A percentile compares a stretch with the other conserved stretches of the same genome.
These are phyloP conservation scores for Tulasnella sp. DNA, from an alignment of 768 basidiomycete species.

Conservation along the genomic window DNA sequence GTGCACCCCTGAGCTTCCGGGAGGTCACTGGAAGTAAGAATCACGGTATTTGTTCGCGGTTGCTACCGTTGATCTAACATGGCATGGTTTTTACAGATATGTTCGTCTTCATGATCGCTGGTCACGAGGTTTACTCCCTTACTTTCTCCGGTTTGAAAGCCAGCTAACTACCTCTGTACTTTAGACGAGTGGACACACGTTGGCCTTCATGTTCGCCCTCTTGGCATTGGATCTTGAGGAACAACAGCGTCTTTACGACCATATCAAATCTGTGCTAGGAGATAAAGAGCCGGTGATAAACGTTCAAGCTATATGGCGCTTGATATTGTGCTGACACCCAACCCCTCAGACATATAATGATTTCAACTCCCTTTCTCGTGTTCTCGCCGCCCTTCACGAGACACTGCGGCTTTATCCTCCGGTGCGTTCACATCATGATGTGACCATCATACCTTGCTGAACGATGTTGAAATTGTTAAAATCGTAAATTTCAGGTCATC, in stretches of 20 bases:
- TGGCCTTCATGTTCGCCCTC: slow-evolving; percentile 2
- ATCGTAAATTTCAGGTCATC: no score
- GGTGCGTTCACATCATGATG: no score
- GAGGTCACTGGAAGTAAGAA: slow-evolving; percentile 3
- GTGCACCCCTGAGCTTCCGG: not conserved
- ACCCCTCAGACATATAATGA: slow-evolving; percentile 8
- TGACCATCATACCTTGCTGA: no score
- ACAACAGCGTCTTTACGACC: slow-evolving; percentile 10
- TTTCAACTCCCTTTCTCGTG: not conserved
- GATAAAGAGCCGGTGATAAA: not conserved
- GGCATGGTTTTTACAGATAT: not conserved
- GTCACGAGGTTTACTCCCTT: slow-evolving; percentile 1
- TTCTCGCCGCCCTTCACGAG: slow-evolving; percentile 1
- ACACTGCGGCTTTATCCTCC: slow-evolving; percentile 6
- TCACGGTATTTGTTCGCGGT: not conserved
- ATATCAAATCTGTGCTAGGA: slow-evolving; percentile 3
- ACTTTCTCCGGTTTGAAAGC: not conserved
- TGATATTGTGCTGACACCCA: not conserved
- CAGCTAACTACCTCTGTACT: not conserved
- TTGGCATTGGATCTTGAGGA: slow-evolving; percentile 7
- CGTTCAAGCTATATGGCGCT: no score
- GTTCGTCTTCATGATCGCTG: slow-evolving; percentile 8
- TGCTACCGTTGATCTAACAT: not conserved
- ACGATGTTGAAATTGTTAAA: no score
- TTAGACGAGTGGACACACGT: slow-evolving; percentile 8